A percentile compares a stretch with the other conserved stretches of the same genome.
Conservation (phyloP, 371 early-diverging fungal genomes). For the Massospora cicadina region DNA sequence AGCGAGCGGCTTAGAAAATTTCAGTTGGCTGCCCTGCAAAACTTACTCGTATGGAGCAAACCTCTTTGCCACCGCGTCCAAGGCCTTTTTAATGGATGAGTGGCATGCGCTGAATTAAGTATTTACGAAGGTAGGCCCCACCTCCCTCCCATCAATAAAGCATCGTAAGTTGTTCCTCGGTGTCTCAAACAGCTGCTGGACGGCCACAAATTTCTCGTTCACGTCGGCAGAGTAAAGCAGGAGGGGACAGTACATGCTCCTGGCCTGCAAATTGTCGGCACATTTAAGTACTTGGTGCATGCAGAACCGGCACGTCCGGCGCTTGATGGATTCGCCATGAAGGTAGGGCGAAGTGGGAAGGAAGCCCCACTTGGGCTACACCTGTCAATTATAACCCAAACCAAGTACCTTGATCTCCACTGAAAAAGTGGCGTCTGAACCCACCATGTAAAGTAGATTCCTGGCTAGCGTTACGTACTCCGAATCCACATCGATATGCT, state of each 20-base stretch:
- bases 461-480: neutral
- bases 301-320: neutral
- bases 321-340: neutral
- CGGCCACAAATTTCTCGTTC: neutral
- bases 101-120: neutral
- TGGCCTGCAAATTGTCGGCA: neutral
- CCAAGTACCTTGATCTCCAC: neutral
- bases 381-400: neutral
- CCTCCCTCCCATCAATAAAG: neutral
- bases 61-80: neutral
- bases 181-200: neutral
- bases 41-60: neutral
- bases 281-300: neutral
- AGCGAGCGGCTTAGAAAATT: neutral
- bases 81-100: neutral
- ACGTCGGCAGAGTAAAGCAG: neutral
- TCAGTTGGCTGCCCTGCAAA: neutral
- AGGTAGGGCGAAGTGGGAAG: neutral
- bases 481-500: neutral
- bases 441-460: neutral
- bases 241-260: neutral
- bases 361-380: constrained; percentile 4
- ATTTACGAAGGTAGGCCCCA: neutral
- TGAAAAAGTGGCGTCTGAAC: neutral
- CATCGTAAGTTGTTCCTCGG: neutral